Evolutionary conservation across 192 early-diverging fungal genomes (phyloP).

Genomic region (Coemansia erecta): DNA sequence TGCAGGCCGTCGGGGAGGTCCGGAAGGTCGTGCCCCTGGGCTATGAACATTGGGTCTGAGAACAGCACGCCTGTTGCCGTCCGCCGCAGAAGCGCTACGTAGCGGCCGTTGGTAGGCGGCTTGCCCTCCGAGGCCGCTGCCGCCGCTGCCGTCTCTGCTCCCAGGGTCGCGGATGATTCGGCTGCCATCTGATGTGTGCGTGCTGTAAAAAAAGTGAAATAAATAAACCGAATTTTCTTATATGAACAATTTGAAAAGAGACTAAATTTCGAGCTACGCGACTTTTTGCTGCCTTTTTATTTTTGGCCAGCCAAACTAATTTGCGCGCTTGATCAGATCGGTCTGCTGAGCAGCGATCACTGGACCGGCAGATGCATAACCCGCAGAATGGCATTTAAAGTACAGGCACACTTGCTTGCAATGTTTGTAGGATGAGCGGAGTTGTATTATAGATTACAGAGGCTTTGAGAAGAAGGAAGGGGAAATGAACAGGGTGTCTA

Average conservation of each 20-base stretch:
- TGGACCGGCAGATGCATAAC: not conserved
- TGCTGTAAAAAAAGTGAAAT: not conserved
- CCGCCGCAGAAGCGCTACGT: constrained; percentile 43
- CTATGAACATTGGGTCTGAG: constrained; percentile 41
- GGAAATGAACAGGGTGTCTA: not conserved
- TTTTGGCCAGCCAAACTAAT: too few relatives aligned
- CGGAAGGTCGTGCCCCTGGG: constrained; percentile 25
- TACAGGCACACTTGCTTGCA: not conserved
- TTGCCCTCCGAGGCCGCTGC: not conserved
- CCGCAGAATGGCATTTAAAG: not conserved
- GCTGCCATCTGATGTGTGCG: not conserved
- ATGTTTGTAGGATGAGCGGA: too few relatives aligned
- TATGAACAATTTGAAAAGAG: too few relatives aligned
- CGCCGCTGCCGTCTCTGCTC: not conserved
- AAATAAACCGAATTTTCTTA: not conserved
- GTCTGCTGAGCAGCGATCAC: too few relatives aligned
- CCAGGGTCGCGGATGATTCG: not conserved
- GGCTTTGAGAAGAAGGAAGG: not conserved
- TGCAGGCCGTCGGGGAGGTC: constrained; percentile 46
- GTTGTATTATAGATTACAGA: not conserved
- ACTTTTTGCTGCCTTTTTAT: too few relatives aligned
- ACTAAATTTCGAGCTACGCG: too few relatives aligned
- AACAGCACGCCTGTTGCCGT: constrained; percentile 36
- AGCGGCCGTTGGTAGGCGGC: constrained; percentile 31
- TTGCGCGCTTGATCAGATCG: too few relatives aligned